A percentile compares a stretch with the other conserved stretches of the same genome.
Conservation (phyloP, 2,329 filamentous ascomycete genomes). For the Zymoseptoria brevis region DNA sequence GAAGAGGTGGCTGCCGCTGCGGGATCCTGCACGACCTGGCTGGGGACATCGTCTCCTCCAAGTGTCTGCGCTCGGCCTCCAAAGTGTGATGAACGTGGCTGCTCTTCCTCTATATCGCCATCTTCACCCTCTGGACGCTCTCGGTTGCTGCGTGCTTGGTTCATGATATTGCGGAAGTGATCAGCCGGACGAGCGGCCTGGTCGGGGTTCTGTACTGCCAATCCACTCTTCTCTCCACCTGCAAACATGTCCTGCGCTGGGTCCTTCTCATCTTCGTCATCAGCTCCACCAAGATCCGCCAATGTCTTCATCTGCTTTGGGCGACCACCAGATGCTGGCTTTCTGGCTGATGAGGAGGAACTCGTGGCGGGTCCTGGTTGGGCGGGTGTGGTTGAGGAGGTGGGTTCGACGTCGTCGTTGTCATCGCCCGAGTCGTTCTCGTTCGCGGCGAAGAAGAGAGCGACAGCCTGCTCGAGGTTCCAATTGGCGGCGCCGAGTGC, state of each 20-base stretch:
- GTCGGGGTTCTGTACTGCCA: slow-evolving; percentile 58
- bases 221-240: slow-evolving; percentile 76
- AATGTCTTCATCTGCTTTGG: slow-evolving; percentile 35
- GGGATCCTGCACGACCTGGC: slow-evolving; percentile 59
- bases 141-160: slow-evolving; percentile 48
- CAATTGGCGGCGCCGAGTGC: slow-evolving; percentile 39
- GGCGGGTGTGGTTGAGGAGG: slow-evolving; percentile 7
- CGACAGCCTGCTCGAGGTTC: slow-evolving; percentile 38
- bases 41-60: slow-evolving; percentile 68
- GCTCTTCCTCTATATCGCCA: slow-evolving; percentile 41
- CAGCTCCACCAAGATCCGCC: slow-evolving; percentile 43
- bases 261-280: slow-evolving; percentile 55
- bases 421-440: slow-evolving; percentile 32
- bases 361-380: slow-evolving; percentile 7
- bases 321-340: slow-evolving; percentile 20
- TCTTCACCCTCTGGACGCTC: slow-evolving; percentile 45
- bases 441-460: slow-evolving; percentile 38
- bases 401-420: slow-evolving; percentile 25
- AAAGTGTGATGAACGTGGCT: slow-evolving; percentile 43
- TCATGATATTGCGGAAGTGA: slow-evolving; percentile 44
- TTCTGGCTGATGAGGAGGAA: slow-evolving; percentile 10
- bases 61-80: slow-evolving; percentile 66
- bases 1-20: slow-evolving; percentile 31
- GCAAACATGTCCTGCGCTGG: slow-evolving; percentile 65
- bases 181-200: slow-evolving; percentile 33